Conservation (phyloP, 805 yeast species). For the Maudiozyma serrabonitensis region DNA sequence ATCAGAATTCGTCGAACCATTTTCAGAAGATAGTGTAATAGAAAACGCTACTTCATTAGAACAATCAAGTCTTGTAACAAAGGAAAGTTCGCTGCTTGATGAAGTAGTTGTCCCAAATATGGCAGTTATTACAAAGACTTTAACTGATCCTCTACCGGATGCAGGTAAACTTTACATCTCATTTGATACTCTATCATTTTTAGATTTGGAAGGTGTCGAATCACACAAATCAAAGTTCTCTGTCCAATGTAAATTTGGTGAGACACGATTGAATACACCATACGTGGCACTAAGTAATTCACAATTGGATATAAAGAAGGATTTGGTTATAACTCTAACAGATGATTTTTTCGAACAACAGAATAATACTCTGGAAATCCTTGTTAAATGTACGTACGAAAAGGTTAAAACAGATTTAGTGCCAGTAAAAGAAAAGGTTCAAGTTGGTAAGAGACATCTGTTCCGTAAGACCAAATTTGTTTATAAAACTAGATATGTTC, state of each 20-base stretch:
- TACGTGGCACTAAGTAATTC: slow-evolving; percentile 17
- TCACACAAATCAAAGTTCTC: slow-evolving; percentile 40
- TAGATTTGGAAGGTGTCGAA: slow-evolving; percentile 39
- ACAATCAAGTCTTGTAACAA: no score
- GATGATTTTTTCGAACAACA: not conserved
- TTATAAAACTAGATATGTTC: slow-evolving; percentile 37
- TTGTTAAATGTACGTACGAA: slow-evolving; percentile 56
- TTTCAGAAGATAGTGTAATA: not conserved
- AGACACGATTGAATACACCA: slow-evolving; percentile 3
- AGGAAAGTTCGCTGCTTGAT: not conserved
- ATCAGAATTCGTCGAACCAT: not conserved
- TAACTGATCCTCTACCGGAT: slow-evolving; percentile 6
- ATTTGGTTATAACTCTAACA: slow-evolving; percentile 60
- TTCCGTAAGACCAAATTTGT: slow-evolving; percentile 31
- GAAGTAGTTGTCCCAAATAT: not conserved
- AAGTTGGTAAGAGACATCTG: slow-evolving; percentile 29
- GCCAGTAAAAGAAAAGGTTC: slow-evolving; percentile 51
- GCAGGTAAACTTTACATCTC: slow-evolving; percentile 45
- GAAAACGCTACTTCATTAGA: not conserved
- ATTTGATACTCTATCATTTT: slow-evolving; percentile 36
- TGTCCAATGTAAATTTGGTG: slow-evolving; percentile 47
- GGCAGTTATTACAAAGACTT: no score
- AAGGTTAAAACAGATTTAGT: slow-evolving; percentile 36
- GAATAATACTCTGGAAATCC: slow-evolving; percentile 51
- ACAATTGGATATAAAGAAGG: slow-evolving; percentile 36